phyloP scores from a whole-genome alignment of 2,329 filamentous ascomycete genomes.

The Trichoderma gracile region DNA sequence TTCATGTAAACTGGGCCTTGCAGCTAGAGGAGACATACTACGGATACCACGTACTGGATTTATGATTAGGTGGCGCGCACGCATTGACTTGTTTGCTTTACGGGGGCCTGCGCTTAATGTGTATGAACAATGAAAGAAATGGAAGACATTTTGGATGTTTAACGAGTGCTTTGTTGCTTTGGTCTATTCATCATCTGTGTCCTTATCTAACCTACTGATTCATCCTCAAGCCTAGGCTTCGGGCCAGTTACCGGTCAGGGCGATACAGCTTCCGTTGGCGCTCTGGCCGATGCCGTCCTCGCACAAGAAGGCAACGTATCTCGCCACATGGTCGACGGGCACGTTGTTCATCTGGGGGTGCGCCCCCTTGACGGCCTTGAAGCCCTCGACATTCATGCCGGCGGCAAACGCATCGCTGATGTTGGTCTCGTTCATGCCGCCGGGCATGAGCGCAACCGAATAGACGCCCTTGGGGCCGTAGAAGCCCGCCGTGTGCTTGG shows the following conservation, averaged over 20 bases:
- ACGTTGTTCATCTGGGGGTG: conserved; percentile 38
- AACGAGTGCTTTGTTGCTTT: neutral
- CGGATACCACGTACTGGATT: conserved; percentile 12
- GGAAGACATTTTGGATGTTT: conserved; percentile 6
- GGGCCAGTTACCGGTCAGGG: conserved; percentile 43
- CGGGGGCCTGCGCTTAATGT: conserved; percentile 10
- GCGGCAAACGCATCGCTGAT: conserved; percentile 48
- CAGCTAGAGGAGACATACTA: conserved; percentile 27
- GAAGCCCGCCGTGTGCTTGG: conserved; percentile 58
- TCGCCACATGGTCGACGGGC: conserved; percentile 41
- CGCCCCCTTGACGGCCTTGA: conserved; percentile 32
- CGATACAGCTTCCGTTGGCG: conserved; percentile 40
- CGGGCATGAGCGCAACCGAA: conserved; percentile 49
- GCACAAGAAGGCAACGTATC: conserved; percentile 41
- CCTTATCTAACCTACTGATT: neutral
- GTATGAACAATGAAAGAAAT: conserved; percentile 20
- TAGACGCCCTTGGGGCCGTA: conserved; percentile 57
- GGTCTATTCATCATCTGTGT: neutral
- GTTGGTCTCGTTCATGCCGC: conserved; percentile 48
- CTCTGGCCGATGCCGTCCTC: conserved; percentile 35
- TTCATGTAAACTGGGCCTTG: conserved; percentile 32
- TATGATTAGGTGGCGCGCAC: conserved; percentile 13
- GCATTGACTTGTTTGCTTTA: neutral
- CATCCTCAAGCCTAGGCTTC: conserved; percentile 30
- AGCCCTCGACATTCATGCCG: conserved; percentile 40